Percentiles rank a stretch among this genome's conserved stretches.
Conservation (phyloP, 805 yeast species). For the Hanseniaspora osmophila region DNA sequence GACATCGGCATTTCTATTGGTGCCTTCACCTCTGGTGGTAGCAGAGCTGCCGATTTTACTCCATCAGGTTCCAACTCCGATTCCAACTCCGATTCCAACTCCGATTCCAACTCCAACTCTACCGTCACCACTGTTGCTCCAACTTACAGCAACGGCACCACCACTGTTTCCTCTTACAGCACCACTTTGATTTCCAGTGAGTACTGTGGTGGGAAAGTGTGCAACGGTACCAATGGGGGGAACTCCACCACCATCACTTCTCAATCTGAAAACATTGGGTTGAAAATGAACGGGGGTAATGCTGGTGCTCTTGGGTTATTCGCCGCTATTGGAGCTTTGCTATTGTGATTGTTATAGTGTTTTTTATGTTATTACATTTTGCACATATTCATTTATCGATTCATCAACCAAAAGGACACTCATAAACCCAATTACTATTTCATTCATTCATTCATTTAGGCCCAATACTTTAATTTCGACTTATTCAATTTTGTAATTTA, state of each 20-base stretch:
- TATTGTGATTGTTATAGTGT: conserved; percentile 9
- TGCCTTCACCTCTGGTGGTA: conserved; percentile 10
- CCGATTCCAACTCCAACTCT: conserved; percentile 4
- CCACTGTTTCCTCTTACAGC: conserved; percentile 1
- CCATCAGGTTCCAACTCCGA: conserved; percentile 6
- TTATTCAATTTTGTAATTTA: neutral
- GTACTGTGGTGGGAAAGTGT: neutral
- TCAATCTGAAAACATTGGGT: conserved; percentile 13
- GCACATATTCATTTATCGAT: no score
- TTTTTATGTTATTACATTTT: no score
- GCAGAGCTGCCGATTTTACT: conserved; percentile 11
- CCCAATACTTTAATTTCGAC: neutral
- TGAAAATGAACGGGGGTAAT: conserved; percentile 13
- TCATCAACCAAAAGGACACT: neutral
- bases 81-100: conserved; percentile 4
- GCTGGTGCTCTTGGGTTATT: conserved; percentile 13
- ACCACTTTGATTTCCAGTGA: conserved; percentile 1
- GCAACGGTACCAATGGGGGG: neutral
- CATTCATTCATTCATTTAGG: neutral
- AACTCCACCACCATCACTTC: neutral
- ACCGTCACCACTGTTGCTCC: conserved; percentile 7
- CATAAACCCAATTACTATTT: neutral
- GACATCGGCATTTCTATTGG: conserved; percentile 9
- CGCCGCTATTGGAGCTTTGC: conserved; percentile 22
- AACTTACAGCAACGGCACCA: conserved; percentile 7